Evolutionary conservation across 1,284 basidiomycete species (phyloP), one percentile per base, ranked within the genome.

Genomic region (Peniophora sp.): DNA sequence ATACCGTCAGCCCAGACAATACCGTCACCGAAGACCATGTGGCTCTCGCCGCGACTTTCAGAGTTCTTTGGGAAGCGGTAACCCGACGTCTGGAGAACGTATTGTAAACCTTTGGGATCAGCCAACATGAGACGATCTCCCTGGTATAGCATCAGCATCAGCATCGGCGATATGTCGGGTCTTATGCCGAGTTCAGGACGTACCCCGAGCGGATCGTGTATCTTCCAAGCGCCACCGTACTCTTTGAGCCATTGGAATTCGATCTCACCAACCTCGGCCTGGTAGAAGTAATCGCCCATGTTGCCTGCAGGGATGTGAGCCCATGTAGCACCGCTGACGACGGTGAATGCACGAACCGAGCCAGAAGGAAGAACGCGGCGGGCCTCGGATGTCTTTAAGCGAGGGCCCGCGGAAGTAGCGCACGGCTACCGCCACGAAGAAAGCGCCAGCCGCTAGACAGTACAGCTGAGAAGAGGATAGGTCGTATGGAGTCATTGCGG

Each of bases 171-270:
- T 22, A 47, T 35, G 17, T 18, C 35, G 34, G 12, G 6, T 12
- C 6, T 32, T 12, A 24, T 15, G 35, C 3, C n/a, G 34, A 3
- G 34, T 49, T 9, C 8, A 23, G 8, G 6, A 48, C 62, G 53
- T 39, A 68, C 67, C 1, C 62, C 62, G 34, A 64, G 57, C 49
- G 58, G 59, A 2, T 53, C 57, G 32, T 58, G 60, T 18, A 57
- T 44, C 15, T 63, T 54, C 60, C 64, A 68, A 1, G 60, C 59
- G 0, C 56, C 54, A 8, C 69, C 68, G 49, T 67, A 71, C 47
- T 68, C 57, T 22, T 55, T 52, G 37, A 60, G 54, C 56, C 60
- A 67, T 36, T 59, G 47, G 45, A 60, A 61, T 8, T 66, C 63
- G 2, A 62, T 50, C 23, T 66, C 60, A 1, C 67, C 67, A 0